phyloP scores from a whole-genome alignment of 2,329 filamentous ascomycete genomes.

The Penicillium sp. region DNA sequence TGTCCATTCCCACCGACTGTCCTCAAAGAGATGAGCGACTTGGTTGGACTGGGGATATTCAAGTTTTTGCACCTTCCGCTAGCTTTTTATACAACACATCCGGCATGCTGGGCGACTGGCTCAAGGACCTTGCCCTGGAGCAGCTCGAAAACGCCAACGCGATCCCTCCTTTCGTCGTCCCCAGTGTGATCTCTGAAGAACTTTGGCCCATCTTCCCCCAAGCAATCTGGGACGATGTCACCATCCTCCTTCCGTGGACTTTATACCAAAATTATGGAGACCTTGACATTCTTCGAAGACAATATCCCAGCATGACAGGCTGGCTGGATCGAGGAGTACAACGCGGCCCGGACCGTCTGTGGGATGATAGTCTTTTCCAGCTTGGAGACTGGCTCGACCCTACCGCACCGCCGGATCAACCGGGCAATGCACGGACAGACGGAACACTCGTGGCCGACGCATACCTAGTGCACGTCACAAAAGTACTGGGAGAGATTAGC shows the following conservation, averaged over 20 bases:
- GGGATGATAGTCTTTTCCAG: slow-evolving; percentile 29
- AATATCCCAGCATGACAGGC: slow-evolving; percentile 38
- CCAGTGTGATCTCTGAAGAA: slow-evolving; percentile 20
- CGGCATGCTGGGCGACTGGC: slow-evolving; percentile 55
- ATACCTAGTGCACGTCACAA: slow-evolving; percentile 40
- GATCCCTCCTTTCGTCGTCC: slow-evolving; percentile 36
- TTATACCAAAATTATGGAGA: slow-evolving; percentile 40
- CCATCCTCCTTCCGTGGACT: slow-evolving; percentile 38
- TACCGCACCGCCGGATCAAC: slow-evolving; percentile 34
- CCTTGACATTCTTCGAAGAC: slow-evolving; percentile 33
- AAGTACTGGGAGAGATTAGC: not conserved
- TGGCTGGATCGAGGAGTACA: slow-evolving; percentile 39
- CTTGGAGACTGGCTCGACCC: slow-evolving; percentile 48
- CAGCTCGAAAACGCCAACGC: slow-evolving; percentile 28
- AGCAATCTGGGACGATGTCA: slow-evolving; percentile 44
- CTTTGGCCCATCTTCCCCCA: slow-evolving; percentile 15
- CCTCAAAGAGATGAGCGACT: slow-evolving; percentile 58
- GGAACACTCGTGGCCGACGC: slow-evolving; percentile 41
- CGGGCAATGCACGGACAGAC: slow-evolving; percentile 35
- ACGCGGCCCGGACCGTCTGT: slow-evolving; percentile 37
- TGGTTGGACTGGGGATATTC: slow-evolving; percentile 56
- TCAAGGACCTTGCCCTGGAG: slow-evolving; percentile 48
- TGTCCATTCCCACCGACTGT: slow-evolving; percentile 60
- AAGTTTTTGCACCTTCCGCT: slow-evolving; percentile 53
- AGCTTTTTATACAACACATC: slow-evolving; percentile 57